A percentile compares a stretch with the other conserved stretches of the same genome.
These are phyloP conservation scores for Rhynchospora breviuscula DNA, from an alignment of 176 grass and related monocot genomes.

Conservation along the genomic window DNA sequence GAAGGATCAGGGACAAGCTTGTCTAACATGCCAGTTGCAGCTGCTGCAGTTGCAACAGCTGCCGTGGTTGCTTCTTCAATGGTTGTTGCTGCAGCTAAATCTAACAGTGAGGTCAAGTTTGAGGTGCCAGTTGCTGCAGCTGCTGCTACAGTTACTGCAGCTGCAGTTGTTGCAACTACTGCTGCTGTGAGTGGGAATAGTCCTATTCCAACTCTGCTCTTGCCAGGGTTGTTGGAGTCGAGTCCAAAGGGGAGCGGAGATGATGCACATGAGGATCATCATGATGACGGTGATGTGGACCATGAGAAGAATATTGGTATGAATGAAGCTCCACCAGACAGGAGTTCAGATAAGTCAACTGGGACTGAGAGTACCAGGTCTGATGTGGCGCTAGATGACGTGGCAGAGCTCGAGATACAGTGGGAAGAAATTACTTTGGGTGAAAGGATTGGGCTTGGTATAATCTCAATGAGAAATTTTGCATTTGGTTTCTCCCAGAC, in stretches of 20 bases:
- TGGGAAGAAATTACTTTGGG: conserved; percentile 93
- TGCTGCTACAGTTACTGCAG: conserved; percentile 85
- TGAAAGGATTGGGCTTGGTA: conserved; percentile 93
- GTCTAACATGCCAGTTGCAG: conserved; percentile 70
- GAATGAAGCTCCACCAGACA: conserved; percentile 45
- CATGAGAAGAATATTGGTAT: conserved; percentile 38
- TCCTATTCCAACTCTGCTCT: conserved; percentile 45
- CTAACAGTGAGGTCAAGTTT: conserved; percentile 65
- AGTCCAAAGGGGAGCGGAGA: conserved; percentile 35
- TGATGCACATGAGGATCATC: conserved; percentile 38
- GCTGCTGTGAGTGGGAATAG: conserved; percentile 60
- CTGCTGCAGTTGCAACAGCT: conserved; percentile 95
- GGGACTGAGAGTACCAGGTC: conserved; percentile 82
- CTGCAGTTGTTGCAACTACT: conserved; percentile 84
- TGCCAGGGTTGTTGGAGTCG: conserved; percentile 35
- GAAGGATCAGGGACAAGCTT: conserved; percentile 42
- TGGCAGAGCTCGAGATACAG: conserved; percentile 84
- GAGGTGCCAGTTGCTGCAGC: conserved; percentile 76
- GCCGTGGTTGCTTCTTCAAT: conserved; percentile 94
- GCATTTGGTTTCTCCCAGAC: neutral
- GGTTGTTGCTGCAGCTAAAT: conserved; percentile 89
- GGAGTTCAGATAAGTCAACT: conserved; percentile 66
- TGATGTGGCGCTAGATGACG: conserved; percentile 73
- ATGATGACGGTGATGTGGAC: conserved; percentile 41
- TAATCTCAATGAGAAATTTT: conserved; percentile 23